These are phyloP conservation scores for Xylaria grammica DNA, from an alignment of 495 filamentous ascomycete genomes.

Conservation along the genomic window DNA sequence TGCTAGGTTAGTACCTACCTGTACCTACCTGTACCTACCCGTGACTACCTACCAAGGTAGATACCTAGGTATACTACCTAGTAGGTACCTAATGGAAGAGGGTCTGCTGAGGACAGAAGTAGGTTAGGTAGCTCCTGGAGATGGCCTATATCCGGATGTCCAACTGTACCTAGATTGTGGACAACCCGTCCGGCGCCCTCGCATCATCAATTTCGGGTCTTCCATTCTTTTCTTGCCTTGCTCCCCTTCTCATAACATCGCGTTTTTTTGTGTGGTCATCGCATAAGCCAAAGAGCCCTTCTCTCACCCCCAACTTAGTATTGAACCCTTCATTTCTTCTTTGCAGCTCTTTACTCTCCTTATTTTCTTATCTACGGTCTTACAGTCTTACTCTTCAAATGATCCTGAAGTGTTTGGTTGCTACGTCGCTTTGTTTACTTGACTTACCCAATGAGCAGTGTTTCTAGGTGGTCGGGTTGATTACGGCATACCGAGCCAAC, in stretches of 20 bases:
- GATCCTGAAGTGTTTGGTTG: background rate
- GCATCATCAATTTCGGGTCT: constrained; percentile 10
- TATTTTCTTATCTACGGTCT: background rate
- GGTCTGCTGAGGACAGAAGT: background rate
- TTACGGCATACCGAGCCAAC: background rate
- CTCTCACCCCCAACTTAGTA: background rate
- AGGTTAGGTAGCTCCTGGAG: too few relatives aligned
- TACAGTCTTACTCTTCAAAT: constrained; percentile 14
- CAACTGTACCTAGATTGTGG: too few relatives aligned
- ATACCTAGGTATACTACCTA: background rate
- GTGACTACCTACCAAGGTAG: too few relatives aligned
- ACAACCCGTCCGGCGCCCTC: background rate
- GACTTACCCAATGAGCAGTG: constrained; percentile 1
- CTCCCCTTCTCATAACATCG: constrained; percentile 7
- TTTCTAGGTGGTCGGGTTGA: background rate
- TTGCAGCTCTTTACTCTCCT: background rate
- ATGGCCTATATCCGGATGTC: constrained; percentile 1
- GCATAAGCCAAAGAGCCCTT: constrained; percentile 3
- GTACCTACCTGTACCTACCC: too few relatives aligned
- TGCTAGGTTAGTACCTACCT: too few relatives aligned
- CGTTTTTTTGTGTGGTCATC: background rate
- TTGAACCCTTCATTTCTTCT: constrained; percentile 5
- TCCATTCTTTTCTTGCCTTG: constrained; percentile 6
- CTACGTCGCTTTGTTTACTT: constrained; percentile 10
- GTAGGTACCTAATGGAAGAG: background rate